These are phyloP conservation scores for Fusarium longipes DNA, from an alignment of 2,329 filamentous ascomycete genomes.

Conservation along the genomic window DNA sequence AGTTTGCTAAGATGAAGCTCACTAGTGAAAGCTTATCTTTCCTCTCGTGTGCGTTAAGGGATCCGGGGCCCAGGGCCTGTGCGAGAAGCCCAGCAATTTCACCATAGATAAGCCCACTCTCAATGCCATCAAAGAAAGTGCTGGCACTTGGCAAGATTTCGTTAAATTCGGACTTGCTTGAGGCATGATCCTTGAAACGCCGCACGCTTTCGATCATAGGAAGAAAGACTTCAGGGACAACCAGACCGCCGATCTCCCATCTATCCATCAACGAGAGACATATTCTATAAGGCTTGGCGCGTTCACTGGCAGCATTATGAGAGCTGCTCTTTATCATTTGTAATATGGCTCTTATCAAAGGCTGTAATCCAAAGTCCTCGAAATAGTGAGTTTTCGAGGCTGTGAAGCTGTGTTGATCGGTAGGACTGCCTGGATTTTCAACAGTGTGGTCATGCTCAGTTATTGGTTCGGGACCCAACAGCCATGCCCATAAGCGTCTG, in stretches of 20 bases:
- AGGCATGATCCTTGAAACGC: slow-evolving; percentile 73
- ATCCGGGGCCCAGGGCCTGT: slow-evolving; percentile 65
- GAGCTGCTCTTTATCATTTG: slow-evolving; percentile 72
- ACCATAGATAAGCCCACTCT: slow-evolving; percentile 91
- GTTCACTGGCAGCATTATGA: slow-evolving; percentile 63
- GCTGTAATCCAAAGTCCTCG: slow-evolving; percentile 78
- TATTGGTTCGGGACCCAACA: slow-evolving; percentile 80
- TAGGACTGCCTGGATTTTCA: slow-evolving; percentile 59
- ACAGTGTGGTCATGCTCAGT: slow-evolving; percentile 60
- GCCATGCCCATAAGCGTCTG: slow-evolving; percentile 93
- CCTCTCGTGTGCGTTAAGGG: slow-evolving; percentile 58
- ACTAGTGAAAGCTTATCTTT: slow-evolving; percentile 77
- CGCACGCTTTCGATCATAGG: slow-evolving; percentile 85
- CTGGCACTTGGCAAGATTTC: slow-evolving; percentile 94
- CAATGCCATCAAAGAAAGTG: slow-evolving; percentile 96
- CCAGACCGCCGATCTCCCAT: slow-evolving; percentile 93
- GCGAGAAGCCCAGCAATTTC: slow-evolving; percentile 78
- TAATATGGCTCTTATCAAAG: slow-evolving; percentile 79
- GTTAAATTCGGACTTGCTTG: slow-evolving; percentile 76
- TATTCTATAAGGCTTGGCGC: slow-evolving; percentile 87
- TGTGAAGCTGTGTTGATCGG: slow-evolving; percentile 59
- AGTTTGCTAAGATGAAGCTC: slow-evolving; percentile 84
- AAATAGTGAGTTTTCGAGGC: slow-evolving; percentile 82
- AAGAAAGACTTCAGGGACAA: slow-evolving; percentile 89
- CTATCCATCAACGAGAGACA: slow-evolving; percentile 97